A percentile compares a stretch with the other conserved stretches of the same genome.
phyloP scores from a whole-genome alignment of 2,329 filamentous ascomycete genomes.

The Colletotrichum liriopes region DNA sequence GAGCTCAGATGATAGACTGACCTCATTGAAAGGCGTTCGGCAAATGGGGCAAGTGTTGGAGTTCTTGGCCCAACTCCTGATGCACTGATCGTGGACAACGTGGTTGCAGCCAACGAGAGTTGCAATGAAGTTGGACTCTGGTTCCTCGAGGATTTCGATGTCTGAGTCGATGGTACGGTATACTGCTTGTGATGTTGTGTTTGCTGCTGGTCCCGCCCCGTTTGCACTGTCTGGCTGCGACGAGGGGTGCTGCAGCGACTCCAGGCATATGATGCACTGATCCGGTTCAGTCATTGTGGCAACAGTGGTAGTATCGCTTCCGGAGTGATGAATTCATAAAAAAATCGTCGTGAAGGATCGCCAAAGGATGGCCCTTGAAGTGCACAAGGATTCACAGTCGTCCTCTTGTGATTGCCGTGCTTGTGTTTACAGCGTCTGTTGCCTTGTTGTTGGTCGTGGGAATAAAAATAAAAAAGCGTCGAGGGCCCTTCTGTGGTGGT shows the following conservation, averaged over 20 bases:
- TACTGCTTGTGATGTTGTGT: conserved; percentile 45
- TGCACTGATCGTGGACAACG: conserved; percentile 91
- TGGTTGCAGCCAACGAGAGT: conserved; percentile 86
- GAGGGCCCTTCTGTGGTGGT: conserved; percentile 13
- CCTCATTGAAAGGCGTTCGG: conserved; percentile 89
- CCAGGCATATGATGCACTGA: conserved; percentile 80
- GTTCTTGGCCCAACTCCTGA: conserved; percentile 95
- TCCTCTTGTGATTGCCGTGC: not conserved
- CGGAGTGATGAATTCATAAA: conserved; percentile 64
- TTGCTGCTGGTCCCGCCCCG: conserved; percentile 42
- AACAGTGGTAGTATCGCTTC: conserved; percentile 55
- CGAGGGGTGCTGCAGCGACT: conserved; percentile 65
- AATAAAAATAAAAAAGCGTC: conserved; percentile 7
- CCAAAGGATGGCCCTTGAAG: conserved; percentile 30
- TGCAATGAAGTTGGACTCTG: conserved; percentile 65
- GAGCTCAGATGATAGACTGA: conserved; percentile 82
- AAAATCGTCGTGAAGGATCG: conserved; percentile 50
- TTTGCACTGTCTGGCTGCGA: conserved; percentile 47
- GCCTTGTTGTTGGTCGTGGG: conserved; percentile 28
- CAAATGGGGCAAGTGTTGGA: conserved; percentile 99
- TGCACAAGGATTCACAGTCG: conserved; percentile 20
- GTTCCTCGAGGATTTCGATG: conserved; percentile 43
- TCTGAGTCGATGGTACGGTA: conserved; percentile 37
- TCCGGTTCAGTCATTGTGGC: conserved; percentile 69
- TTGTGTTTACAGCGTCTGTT: conserved; percentile 11